Percentiles rank a stretch among this genome's conserved stretches.
These are phyloP conservation scores for Alternaria burnsii DNA, from an alignment of 2,329 filamentous ascomycete genomes.

Conservation along the genomic window DNA sequence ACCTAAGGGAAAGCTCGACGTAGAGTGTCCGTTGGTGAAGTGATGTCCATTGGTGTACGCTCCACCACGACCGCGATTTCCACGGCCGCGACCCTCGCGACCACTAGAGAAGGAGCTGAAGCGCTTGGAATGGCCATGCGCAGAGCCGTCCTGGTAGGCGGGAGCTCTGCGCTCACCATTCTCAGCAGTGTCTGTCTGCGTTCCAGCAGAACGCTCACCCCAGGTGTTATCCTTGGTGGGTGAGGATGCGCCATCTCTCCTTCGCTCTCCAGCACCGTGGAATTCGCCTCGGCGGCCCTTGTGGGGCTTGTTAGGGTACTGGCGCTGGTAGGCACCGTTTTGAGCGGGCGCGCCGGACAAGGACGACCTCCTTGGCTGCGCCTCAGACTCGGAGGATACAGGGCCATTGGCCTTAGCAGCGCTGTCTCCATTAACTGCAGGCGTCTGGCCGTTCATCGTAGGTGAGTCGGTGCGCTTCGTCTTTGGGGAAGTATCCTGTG, in stretches of 20 bases:
- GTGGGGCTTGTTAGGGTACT: slow-evolving; percentile 38
- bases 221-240: slow-evolving; percentile 43
- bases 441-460: slow-evolving; percentile 38
- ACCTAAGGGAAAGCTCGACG: slow-evolving; percentile 47
- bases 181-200: slow-evolving; percentile 46
- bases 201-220: slow-evolving; percentile 43
- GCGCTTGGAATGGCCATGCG: slow-evolving; percentile 41
- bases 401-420: slow-evolving; percentile 27
- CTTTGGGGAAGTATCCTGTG: slow-evolving; percentile 45
- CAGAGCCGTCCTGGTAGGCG: slow-evolving; percentile 38
- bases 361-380: slow-evolving; percentile 30
- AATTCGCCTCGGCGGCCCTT: slow-evolving; percentile 46
- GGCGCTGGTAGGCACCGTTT: slow-evolving; percentile 40
- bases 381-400: slow-evolving; percentile 34
- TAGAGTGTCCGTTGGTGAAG: slow-evolving; percentile 53
- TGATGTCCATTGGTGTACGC: slow-evolving; percentile 49
- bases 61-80: slow-evolving; percentile 56
- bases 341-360: slow-evolving; percentile 32
- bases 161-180: slow-evolving; percentile 44
- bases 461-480: slow-evolving; percentile 47
- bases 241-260: slow-evolving; percentile 43
- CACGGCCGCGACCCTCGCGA: slow-evolving; percentile 57
- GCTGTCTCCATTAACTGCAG: slow-evolving; percentile 36
- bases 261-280: slow-evolving; percentile 38
- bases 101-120: slow-evolving; percentile 48